These are phyloP conservation scores for Catenaria anguillulae DNA, from an alignment of 371 early-diverging fungal genomes.

Conservation along the genomic window DNA sequence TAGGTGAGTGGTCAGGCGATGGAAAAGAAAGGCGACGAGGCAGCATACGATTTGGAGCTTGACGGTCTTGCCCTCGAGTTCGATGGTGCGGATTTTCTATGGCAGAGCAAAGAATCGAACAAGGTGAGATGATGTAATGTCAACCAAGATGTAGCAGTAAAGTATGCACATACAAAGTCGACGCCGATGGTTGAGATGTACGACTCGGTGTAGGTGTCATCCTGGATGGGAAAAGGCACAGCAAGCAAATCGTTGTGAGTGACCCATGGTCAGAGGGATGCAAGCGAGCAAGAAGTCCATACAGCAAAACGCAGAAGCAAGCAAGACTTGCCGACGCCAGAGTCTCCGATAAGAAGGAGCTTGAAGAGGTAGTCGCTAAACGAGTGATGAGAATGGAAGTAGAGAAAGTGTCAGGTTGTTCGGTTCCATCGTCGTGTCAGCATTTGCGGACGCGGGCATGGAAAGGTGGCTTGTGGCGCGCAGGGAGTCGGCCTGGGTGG, in stretches of 20 bases:
- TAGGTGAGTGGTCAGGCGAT: background rate
- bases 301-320: constrained; percentile 92
- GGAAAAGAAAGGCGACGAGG: background rate
- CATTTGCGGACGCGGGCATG: too few relatives aligned
- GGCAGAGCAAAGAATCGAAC: background rate
- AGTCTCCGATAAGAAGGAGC: constrained; percentile 97
- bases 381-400: background rate
- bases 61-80: constrained; percentile 93
- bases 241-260: background rate
- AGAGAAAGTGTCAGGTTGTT: too few relatives aligned
- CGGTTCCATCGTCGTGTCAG: too few relatives aligned
- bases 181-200: constrained; percentile 98
- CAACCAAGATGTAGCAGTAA: too few relatives aligned
- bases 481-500: too few relatives aligned
- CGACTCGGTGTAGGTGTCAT: constrained; percentile 96
- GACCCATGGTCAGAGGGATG: too few relatives aligned
- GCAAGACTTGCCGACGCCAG: constrained; percentile 99
- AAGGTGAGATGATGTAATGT: background rate
- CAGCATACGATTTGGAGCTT: constrained; percentile 83
- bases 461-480: too few relatives aligned
- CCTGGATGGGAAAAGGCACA: constrained; percentile 74
- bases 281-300: background rate
- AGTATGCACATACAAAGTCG: constrained; percentile 73
- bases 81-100: constrained; percentile 95
- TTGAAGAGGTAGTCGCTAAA: constrained; percentile 90